A percentile compares a stretch with the other conserved stretches of the same genome.
phyloP scores from a whole-genome alignment of 306 rosid species.

The Crataegus laevigata region DNA sequence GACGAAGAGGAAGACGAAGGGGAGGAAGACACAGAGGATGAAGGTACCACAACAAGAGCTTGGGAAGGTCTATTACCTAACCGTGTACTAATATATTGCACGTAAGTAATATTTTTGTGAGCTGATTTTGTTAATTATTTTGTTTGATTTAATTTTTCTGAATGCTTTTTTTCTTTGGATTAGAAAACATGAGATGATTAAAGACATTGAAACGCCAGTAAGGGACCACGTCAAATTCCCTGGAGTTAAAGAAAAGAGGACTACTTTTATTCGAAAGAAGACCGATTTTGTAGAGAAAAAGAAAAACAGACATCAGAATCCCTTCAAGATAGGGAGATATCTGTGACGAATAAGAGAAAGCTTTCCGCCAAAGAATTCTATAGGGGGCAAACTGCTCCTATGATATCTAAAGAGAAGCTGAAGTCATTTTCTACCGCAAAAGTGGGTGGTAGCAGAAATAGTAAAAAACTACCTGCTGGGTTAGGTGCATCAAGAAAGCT shows the following conservation, averaged over 20 bases:
- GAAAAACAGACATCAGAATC: constrained; percentile 13
- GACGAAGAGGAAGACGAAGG: constrained; percentile 19
- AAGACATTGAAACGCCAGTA: constrained; percentile 55
- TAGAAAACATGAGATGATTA: constrained; percentile 76
- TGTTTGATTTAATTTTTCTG: constrained; percentile 9
- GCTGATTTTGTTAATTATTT: constrained; percentile 15
- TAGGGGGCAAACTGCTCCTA: constrained; percentile 24
- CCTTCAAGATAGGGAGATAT: constrained; percentile 30
- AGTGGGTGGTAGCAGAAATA: constrained; percentile 22
- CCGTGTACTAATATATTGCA: constrained; percentile 81
- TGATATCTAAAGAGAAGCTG: constrained; percentile 23
- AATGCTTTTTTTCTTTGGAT: constrained; percentile 12
- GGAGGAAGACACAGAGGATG: constrained; percentile 31
- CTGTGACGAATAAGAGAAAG: constrained; percentile 24
- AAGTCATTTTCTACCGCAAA: constrained; percentile 25
- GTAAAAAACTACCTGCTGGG: constrained; percentile 27
- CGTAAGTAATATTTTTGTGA: constrained; percentile 44
- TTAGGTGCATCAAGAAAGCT: constrained; percentile 33
- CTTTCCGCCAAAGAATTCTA: constrained; percentile 19
- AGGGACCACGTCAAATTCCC: constrained; percentile 82
- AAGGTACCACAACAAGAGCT: constrained; percentile 46
- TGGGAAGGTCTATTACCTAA: constrained; percentile 76
- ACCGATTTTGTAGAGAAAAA: constrained; percentile 16
- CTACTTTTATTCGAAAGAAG: constrained; percentile 20
- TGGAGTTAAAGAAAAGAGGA: constrained; percentile 22